phyloP scores from a whole-genome alignment of 371 early-diverging fungal genomes.

The Lichtheimia corymbifera region DNA sequence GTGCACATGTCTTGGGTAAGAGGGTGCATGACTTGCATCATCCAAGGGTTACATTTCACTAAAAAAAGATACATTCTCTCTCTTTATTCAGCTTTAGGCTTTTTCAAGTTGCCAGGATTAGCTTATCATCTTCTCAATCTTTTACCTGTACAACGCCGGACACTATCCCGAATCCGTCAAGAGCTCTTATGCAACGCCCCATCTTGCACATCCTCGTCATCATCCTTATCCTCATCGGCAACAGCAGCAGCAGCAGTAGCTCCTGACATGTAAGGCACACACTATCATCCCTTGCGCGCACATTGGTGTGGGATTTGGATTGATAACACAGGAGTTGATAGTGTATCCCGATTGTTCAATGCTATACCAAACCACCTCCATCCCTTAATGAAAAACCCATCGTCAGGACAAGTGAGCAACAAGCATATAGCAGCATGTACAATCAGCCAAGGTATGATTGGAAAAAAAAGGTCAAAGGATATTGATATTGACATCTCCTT shows the following conservation, averaged over 20 bases:
- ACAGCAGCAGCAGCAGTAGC: too few species aligned
- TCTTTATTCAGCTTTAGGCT: constrained; percentile 41
- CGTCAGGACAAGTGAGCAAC: not conserved
- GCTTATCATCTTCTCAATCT: constrained; percentile 44
- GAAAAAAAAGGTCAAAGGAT: not conserved
- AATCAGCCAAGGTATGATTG: constrained; percentile 6
- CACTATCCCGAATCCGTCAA: constrained; percentile 35
- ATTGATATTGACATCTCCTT: not conserved
- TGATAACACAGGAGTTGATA: not conserved
- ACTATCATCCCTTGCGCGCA: too few species aligned
- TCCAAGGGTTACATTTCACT: not conserved
- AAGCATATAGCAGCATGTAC: not conserved
- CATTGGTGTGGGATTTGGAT: too few species aligned
- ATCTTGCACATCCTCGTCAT: not conserved
- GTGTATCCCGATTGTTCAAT: constrained; percentile 3
- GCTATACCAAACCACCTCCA: constrained; percentile 8
- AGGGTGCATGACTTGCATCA: too few species aligned
- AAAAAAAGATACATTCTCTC: not conserved
- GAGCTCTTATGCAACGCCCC: constrained; percentile 31
- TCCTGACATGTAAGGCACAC: too few species aligned
- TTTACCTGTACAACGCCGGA: constrained; percentile 36
- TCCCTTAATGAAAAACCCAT: not conserved
- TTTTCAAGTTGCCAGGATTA: constrained; percentile 58
- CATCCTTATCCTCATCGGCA: not conserved
- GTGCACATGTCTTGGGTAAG: constrained; percentile 49